Evolutionary conservation across 2,329 filamentous ascomycete species (phyloP), one percentile per base, ranked within the genome.

Genomic region (Myriosclerotinia duriaeana): DNA sequence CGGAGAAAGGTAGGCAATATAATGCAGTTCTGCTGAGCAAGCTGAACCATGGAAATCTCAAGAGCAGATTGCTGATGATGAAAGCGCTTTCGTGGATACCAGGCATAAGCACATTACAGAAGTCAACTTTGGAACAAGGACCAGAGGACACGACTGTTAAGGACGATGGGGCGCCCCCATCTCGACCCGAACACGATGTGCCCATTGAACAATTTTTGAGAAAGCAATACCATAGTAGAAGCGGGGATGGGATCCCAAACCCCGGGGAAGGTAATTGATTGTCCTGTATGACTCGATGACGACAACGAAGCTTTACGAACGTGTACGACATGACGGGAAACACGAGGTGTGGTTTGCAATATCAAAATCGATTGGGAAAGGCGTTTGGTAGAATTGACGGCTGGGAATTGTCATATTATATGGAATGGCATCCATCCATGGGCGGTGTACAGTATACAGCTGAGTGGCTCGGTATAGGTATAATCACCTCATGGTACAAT

Each of bases 171-270:
- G 66, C 59, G 56, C 72, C 73, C 8, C 73, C 72, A 7, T 66
- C 62, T 8, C 65, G 72, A 69, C 72, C 72, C 9, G 70, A 73
- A 64, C 69, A 74, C 67, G 73, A 75, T 70, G 69, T 72, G n/a
- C 74, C 73, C 42, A 73, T 74, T n/a, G 72, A 74, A 65, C 64
- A 74, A 64, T 75, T 75, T 53, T 62, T 75, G 40, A 72, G 72
- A 55, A 65, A 67, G 12, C 73, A 74, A 60, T 75, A 74, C 61
- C 71, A 71, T 60, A 74, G 72, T 56, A 71, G 64, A 52, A 71
- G 68, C 53, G 71, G 70, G 9, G 67, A 71, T 30, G 67, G 65
- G 5, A 69, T 73, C 64, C 70, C 71, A 40, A 40, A 71, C n/a
- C 63, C 58, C 4, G 38, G 30, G 34, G 11, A 46, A 30, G 42